Percentiles rank a stretch among this genome's conserved stretches.
Conservation (phyloP, 2,329 filamentous ascomycete species). For the Eutypa lata region DNA sequence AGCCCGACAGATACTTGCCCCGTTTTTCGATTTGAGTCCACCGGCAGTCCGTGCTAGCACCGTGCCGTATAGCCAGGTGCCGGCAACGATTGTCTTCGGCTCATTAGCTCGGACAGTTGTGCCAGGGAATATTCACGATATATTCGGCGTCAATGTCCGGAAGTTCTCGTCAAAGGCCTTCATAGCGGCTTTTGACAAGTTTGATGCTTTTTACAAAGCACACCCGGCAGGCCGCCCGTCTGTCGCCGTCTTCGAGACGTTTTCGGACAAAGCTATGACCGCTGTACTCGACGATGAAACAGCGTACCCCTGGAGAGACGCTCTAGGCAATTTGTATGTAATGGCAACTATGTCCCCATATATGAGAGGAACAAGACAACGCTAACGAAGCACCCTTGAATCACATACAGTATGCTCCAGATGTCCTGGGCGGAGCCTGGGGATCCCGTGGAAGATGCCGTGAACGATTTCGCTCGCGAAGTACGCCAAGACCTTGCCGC, state of each 20-base stretch:
- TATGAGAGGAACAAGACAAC: neutral
- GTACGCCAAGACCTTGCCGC: slow-evolving; percentile 4
- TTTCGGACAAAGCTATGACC: slow-evolving; percentile 9
- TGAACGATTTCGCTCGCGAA: neutral
- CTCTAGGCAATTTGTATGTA: slow-evolving; percentile 14
- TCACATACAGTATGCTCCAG: slow-evolving; percentile 10
- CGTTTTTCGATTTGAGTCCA: slow-evolving; percentile 10
- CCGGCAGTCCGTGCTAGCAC: neutral
- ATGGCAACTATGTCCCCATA: neutral
- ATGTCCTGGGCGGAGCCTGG: slow-evolving; percentile 2
- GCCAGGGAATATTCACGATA: neutral
- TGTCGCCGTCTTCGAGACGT: slow-evolving; percentile 8
- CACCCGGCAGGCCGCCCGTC: slow-evolving; percentile 4
- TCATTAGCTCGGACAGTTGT: neutral
- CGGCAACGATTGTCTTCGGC: slow-evolving; percentile 1
- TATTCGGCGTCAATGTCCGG: slow-evolving; percentile 7
- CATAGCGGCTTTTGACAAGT: slow-evolving; percentile 8
- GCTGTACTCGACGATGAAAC: slow-evolving; percentile 14
- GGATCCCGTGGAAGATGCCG: neutral
- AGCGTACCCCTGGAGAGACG: slow-evolving; percentile 23
- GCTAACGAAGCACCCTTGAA: neutral
- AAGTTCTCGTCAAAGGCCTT: slow-evolving; percentile 4
- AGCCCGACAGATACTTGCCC: slow-evolving; percentile 6
- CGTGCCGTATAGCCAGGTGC: slow-evolving; percentile 5
- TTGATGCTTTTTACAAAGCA: slow-evolving; percentile 8